phyloP scores from a whole-genome alignment of 1,284 basidiomycete genomes.

The Vanrija humicola region DNA sequence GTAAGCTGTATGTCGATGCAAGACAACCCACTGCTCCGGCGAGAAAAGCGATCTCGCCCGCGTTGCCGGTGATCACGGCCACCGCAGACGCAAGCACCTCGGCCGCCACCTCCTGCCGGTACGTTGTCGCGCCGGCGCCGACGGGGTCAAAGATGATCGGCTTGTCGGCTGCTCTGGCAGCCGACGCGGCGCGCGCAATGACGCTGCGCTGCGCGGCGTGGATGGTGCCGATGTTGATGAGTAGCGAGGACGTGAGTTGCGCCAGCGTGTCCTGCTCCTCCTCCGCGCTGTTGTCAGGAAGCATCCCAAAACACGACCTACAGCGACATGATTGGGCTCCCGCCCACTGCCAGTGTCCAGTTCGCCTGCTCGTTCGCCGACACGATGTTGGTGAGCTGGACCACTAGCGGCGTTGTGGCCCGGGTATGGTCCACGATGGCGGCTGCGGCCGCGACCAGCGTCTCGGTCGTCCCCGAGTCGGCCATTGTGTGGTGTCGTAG shows the following conservation, averaged over 20 bases:
- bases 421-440: too few relatives aligned
- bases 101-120: too few relatives aligned
- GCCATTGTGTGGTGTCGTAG: too few relatives aligned
- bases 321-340: slow-evolving; percentile 1
- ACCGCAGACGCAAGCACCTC: too few relatives aligned
- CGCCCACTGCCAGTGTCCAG: background rate
- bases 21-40: too few relatives aligned
- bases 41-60: too few relatives aligned
- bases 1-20: background rate
- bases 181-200: background rate
- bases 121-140: too few relatives aligned
- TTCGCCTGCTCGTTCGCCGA: slow-evolving; percentile 6
- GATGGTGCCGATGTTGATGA: slow-evolving; percentile 7
- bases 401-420: background rate
- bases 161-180: background rate
- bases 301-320: background rate
- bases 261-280: background rate
- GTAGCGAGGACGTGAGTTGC: background rate
- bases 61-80: too few relatives aligned
- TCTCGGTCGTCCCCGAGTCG: too few relatives aligned
- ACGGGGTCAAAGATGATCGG: background rate
- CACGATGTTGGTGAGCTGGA: slow-evolving; percentile 5
- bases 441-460: too few relatives aligned
- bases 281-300: background rate
- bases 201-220: background rate